Percentiles rank a stretch among this genome's conserved stretches.
Conservation (phyloP, 1,284 basidiomycete genomes). For the Tilletia horrida region DNA sequence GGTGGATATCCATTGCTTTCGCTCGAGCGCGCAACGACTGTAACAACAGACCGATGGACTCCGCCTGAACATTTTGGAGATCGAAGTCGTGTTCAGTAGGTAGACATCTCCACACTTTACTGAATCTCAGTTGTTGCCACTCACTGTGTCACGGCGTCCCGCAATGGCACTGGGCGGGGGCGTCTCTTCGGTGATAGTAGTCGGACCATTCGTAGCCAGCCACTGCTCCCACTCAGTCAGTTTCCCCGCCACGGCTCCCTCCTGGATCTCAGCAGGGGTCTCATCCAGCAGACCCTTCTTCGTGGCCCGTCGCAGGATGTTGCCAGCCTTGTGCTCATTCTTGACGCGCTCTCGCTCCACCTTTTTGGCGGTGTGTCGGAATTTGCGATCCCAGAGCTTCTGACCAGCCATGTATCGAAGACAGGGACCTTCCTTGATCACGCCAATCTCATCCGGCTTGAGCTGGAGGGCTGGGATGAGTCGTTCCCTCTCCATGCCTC, state of each 20-base stretch:
- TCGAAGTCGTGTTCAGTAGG: neutral
- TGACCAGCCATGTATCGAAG: constrained; percentile 39
- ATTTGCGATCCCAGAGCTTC: constrained; percentile 38
- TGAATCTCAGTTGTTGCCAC: too few relatives aligned
- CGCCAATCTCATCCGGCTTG: constrained; percentile 62
- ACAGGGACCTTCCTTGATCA: constrained; percentile 59
- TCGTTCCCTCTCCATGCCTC: constrained; percentile 70
- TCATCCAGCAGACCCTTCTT: constrained; percentile 27
- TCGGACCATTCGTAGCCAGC: constrained; percentile 5
- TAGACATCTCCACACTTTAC: neutral
- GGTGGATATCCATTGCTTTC: constrained; percentile 9
- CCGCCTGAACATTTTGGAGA: constrained; percentile 15
- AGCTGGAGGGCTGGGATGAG: constrained; percentile 68
- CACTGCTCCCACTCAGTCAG: constrained; percentile 9
- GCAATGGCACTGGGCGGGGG: constrained; percentile 44
- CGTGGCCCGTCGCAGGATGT: constrained; percentile 27
- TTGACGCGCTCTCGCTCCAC: constrained; percentile 26
- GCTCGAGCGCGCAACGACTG: constrained; percentile 25
- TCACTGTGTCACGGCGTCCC: constrained; percentile 37
- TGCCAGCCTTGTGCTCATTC: constrained; percentile 22
- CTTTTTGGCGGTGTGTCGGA: constrained; percentile 23
- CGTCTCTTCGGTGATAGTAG: constrained; percentile 27
- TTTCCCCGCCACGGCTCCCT: neutral
- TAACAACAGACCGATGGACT: constrained; percentile 22
- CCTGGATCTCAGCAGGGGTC: neutral